These are phyloP conservation scores for Ceratocystis cacaofunesta DNA, from an alignment of 2,329 filamentous ascomycete species.

Conservation along the genomic window DNA sequence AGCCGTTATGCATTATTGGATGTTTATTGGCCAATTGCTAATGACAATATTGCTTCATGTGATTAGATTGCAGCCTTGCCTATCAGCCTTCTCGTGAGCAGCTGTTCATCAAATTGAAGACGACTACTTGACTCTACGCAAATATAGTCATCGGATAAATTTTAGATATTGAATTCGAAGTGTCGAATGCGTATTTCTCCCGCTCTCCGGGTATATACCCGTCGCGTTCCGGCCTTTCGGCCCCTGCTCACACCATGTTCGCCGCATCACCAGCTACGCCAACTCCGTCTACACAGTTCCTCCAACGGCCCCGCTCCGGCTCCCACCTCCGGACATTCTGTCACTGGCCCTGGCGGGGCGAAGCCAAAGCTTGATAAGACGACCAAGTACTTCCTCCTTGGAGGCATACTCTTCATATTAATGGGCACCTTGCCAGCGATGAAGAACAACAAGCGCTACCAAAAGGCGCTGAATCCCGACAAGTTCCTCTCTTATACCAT, in stretches of 20 bases:
- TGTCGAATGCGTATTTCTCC: not conserved
- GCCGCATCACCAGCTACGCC: not conserved
- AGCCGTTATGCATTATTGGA: not conserved
- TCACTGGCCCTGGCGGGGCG: not conserved
- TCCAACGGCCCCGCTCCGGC: not conserved
- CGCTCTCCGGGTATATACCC: not conserved
- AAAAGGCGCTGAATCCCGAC: slow-evolving; percentile 36
- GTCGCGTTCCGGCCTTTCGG: not conserved
- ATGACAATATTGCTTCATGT: too few species aligned
- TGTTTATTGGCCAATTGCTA: slow-evolving; percentile 11
- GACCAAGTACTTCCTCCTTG: slow-evolving; percentile 14
- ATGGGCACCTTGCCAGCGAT: slow-evolving; percentile 12
- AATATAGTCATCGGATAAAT: not conserved
- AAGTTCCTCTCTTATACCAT: slow-evolving; percentile 54
- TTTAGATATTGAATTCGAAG: not conserved
- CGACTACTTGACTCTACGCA: not conserved
- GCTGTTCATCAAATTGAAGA: not conserved
- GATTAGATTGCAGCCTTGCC: not conserved
- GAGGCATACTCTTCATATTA: slow-evolving; percentile 15
- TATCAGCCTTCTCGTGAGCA: slow-evolving; percentile 9
- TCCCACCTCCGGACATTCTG: not conserved
- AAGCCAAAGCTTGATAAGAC: slow-evolving; percentile 13
- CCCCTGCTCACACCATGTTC: not conserved
- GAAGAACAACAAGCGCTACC: slow-evolving; percentile 13
- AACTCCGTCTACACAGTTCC: not conserved